Evolutionary conservation across 73 alveolate genomes (phyloP).

Genomic region (Paramecium biaurelia): DNA sequence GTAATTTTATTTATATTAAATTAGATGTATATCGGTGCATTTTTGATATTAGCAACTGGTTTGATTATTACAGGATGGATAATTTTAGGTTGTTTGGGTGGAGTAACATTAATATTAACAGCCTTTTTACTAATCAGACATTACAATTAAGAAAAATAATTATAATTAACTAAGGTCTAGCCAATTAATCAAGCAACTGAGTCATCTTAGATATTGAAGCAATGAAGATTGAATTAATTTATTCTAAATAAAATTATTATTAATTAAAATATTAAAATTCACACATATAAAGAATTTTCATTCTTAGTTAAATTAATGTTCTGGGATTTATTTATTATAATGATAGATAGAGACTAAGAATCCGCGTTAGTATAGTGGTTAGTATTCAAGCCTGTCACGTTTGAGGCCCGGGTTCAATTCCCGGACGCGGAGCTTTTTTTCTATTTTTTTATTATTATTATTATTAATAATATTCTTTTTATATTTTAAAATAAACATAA

Average conservation of each 20-base stretch:
- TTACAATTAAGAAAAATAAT: background rate
- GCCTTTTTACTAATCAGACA: background rate
- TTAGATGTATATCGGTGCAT: background rate
- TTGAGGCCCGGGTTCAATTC: conserved; percentile 93
- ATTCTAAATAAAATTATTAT: background rate
- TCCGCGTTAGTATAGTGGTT: conserved; percentile 79
- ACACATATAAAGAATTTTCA: background rate
- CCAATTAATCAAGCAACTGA: background rate
- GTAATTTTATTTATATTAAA: background rate
- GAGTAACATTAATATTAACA: background rate
- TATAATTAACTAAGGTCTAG: background rate
- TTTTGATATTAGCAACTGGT: background rate
- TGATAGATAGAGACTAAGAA: background rate
- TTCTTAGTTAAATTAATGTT: background rate
- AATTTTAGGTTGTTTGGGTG: background rate
- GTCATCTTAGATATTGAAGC: background rate
- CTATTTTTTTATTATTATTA: background rate
- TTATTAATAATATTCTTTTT: background rate
- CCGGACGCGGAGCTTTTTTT: conserved; percentile 90
- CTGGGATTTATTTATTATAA: background rate
- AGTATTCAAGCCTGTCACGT: conserved; percentile 93
- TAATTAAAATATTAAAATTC: background rate
- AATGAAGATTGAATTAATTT: background rate
- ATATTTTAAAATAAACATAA: background rate
- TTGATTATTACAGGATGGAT: background rate